A percentile compares a stretch with the other conserved stretches of the same genome.
These are phyloP conservation scores for Gypsophila paniculata DNA, from an alignment of 179 eudicot genomes.

Conservation along the genomic window DNA sequence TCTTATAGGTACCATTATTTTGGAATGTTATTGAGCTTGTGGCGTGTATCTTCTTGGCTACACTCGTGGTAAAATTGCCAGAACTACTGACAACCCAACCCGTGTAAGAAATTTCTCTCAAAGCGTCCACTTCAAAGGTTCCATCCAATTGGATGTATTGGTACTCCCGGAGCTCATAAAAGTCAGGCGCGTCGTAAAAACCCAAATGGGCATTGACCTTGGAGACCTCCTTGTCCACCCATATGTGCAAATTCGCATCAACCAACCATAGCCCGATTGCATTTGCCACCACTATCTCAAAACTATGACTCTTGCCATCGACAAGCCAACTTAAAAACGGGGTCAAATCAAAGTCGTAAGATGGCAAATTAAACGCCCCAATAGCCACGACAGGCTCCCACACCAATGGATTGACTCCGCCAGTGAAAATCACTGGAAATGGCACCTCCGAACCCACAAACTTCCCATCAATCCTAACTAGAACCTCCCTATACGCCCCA, in stretches of 20 bases:
- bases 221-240: conserved; percentile 50
- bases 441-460: conserved; percentile 60
- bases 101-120: conserved; percentile 40
- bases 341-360: conserved; percentile 72
- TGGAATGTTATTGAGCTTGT: conserved; percentile 45
- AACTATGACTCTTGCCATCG: conserved; percentile 54
- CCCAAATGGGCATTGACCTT: conserved; percentile 40
- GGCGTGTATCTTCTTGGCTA: conserved; percentile 36
- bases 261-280: conserved; percentile 71
- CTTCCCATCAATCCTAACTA: conserved; percentile 57
- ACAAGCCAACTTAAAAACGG: conserved; percentile 55
- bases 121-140: conserved; percentile 39
- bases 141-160: conserved; percentile 54
- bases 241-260: conserved; percentile 80
- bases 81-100: conserved; percentile 66
- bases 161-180: conserved; percentile 27
- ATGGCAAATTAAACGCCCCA: conserved; percentile 79
- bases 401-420: conserved; percentile 81
- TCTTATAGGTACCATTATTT: conserved; percentile 43
- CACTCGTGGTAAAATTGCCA: conserved; percentile 59
- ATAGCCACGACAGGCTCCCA: conserved; percentile 87
- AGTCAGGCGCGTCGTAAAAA: conserved; percentile 24
- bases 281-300: conserved; percentile 58
- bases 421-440: conserved; percentile 74
- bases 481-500: conserved; percentile 72